Base-by-base conservation (phyloP, 83 land plant genomes). In the Diphasiastrum complanatum region DNA sequence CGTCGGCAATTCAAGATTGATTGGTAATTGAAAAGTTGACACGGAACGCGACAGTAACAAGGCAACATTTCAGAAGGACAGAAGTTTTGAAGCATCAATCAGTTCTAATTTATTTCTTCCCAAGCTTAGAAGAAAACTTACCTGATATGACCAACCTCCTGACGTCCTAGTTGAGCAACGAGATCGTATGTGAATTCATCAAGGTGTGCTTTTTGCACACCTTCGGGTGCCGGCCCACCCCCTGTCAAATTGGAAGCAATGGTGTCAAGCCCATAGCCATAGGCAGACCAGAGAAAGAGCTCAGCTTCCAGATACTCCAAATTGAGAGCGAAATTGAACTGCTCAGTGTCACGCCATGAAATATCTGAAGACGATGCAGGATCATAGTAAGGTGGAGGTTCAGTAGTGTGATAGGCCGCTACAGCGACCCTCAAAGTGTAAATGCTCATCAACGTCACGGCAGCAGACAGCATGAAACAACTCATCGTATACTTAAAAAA, bases 131-230 rank as follows among this genome's bases (percentile, higher is more conserved):
- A 38, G 43, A 8, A 38, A 14, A 38, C n/a, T n/a, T 38, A 54
- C 58, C 33, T 30, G 10, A 54, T 5, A 25, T 54, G 58, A 5
- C 58, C 58, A 30, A 54, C 58, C 29, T 54, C 58, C n/a, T 54
- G 58, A 22, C 14, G 58, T n/a, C 6, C 58, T 25, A 54, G 29
- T n/a, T 54, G 58, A 28, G 29, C 34, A 28, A 26, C 16, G n/a
- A 26, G 4, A 6, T 30, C 52, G 18, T 25, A 26, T 28, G 58
- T 23, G 43, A 54, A 6, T n/a, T 5, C n/a, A 54, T 54, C 58
- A 25, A 54, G 58, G 10, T 54, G 24, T 4, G 58, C 58, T 14
- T 26, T 25, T 25, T 54, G 33, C 11, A 14, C 29, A n/a, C 58
- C 58, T 14, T 26, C 29, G 4, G 58, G 58, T 5, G 58, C 29